phyloP scores from a whole-genome alignment of 148 eudicot genomes.

The Polygonum maritimum region DNA sequence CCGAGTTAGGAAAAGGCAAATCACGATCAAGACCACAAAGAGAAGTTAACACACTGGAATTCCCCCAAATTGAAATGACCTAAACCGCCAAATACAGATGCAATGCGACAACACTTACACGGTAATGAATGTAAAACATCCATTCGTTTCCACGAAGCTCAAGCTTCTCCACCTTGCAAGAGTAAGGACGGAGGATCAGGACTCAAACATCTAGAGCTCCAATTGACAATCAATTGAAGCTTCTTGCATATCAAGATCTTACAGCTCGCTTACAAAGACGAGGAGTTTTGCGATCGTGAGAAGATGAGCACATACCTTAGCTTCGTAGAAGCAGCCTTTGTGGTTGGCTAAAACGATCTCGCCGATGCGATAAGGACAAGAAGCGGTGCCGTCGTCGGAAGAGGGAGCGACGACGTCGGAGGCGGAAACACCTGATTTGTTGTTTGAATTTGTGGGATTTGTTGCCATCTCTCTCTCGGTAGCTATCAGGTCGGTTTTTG shows the following conservation, averaged over 20 bases:
- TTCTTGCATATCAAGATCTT: not conserved
- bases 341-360: constrained; percentile 5
- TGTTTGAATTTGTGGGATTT: constrained; percentile 4
- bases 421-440: not conserved
- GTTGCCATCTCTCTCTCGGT: not conserved
- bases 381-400: not conserved
- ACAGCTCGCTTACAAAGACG: not conserved
- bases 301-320: constrained; percentile 1
- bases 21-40: not conserved
- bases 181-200: not conserved
- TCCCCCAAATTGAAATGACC: not conserved
- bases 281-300: not conserved
- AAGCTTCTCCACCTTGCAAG: constrained; percentile 6
- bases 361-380: not conserved
- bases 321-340: constrained; percentile 3
- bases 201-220: not conserved
- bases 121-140: constrained; percentile 7
- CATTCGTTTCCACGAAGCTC: not conserved
- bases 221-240: not conserved
- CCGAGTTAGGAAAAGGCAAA: not conserved
- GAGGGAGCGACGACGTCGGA: not conserved
- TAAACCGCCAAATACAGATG: not conserved
- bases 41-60: not conserved
- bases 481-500: not conserved
- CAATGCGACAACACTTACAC: not conserved